Base-by-base conservation (phyloP, 768 basidiomycete species). In the Amanita exitialis region DNA sequence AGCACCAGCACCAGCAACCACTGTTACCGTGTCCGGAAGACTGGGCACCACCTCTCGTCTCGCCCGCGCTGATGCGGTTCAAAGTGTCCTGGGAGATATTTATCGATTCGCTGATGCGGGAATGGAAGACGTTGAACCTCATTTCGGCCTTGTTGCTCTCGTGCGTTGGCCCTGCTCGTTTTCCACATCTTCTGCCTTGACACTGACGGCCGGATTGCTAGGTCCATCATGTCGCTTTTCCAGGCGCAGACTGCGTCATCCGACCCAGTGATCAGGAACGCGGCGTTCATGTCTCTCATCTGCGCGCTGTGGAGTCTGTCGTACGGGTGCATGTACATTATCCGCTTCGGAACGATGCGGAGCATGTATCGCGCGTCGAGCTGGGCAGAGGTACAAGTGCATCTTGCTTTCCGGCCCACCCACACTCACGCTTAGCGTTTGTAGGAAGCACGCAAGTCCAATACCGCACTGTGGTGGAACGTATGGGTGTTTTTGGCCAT, bases 401-500 rank as follows among this genome's bases (percentile, higher is more conserved):
- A 28, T 28, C 7, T 28, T 28, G 27, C 8, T 2, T 28, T 9
- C 8, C 27, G 1, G 8, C 27, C 1, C 8, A 28, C 8, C 6
- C 6, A 28, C 27, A 28, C 32, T 32, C 32, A 32, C 32, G 6
- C 2, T 13, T 32, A 4, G 23, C 23, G 23, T 32, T 13, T 13
- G 10, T 54, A 85, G 82, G 83, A 87, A 59, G 80, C 83, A 13
- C 72, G 75, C 44, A 64, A 64, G 50, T 64, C 61, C 1, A 67
- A 61, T 47, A 69, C 65, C 0, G 55, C 59, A 8, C 66, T 67
- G 2, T 64, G 59, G 56, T 68, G 68, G 68, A 69, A 69, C 27
- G 65, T 66, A 13, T 69, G 66, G 65, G 66, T 68, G 5, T 49
- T 68, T 3, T 54, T 68, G 3, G 66, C 67, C 6, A 68, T 82